These are phyloP conservation scores for Phytophthora capsici DNA, from an alignment of 352 stramenopile genomes.

Conservation along the genomic window DNA sequence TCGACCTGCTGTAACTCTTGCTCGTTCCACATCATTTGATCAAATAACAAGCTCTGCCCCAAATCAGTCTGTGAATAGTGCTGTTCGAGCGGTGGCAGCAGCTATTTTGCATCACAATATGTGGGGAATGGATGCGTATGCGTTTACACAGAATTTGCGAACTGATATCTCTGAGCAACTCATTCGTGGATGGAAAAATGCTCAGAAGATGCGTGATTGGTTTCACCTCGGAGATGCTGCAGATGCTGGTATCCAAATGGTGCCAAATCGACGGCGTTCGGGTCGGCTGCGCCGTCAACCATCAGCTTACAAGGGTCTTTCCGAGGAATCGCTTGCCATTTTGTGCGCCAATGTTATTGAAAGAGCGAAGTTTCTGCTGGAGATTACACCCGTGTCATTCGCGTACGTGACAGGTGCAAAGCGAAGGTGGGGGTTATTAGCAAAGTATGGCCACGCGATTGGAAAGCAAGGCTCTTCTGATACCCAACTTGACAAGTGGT, in stretches of 20 bases:
- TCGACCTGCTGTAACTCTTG: constrained; percentile 19
- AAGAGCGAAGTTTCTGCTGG: constrained; percentile 71
- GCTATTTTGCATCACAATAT: constrained; percentile 89
- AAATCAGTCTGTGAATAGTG: constrained; percentile 55
- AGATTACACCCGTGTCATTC: constrained; percentile 80
- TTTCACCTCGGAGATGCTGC: constrained; percentile 84
- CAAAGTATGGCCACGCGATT: constrained; percentile 77
- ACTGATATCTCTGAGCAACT: constrained; percentile 72
- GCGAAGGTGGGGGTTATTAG: constrained; percentile 69
- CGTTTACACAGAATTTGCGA: constrained; percentile 63
- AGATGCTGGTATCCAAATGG: constrained; percentile 51
- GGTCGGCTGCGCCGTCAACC: constrained; percentile 64
- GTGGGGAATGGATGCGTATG: constrained; percentile 86
- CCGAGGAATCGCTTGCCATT: constrained; percentile 69
- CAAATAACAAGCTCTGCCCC: constrained; percentile 40
- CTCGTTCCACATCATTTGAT: constrained; percentile 48
- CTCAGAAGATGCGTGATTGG: constrained; percentile 89
- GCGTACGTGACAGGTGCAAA: constrained; percentile 76
- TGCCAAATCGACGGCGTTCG: constrained; percentile 38
- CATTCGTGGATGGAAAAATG: constrained; percentile 79
- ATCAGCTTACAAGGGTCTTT: constrained; percentile 80
- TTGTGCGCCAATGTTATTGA: constrained; percentile 79
- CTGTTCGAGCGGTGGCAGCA: constrained; percentile 73
- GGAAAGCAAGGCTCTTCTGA: constrained; percentile 47
- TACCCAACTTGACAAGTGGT: constrained; percentile 79